Percentiles rank a stretch among this genome's conserved stretches.
Evolutionary conservation across 2,329 filamentous ascomycete species (phyloP).

Genomic region (Cylindrodendrum hubeiense): DNA sequence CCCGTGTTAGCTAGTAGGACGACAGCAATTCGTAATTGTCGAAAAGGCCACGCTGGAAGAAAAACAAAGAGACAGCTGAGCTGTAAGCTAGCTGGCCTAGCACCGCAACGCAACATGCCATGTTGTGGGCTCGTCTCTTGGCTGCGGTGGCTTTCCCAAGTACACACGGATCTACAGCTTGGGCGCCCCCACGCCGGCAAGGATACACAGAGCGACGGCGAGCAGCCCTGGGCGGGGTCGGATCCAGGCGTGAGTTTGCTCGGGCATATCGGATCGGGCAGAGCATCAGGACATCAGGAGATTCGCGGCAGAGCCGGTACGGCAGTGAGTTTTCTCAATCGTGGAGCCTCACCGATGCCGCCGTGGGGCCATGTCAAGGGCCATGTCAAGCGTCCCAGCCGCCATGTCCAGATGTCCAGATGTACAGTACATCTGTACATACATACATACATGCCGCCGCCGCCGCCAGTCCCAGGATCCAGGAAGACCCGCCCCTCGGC

Average conservation of each 20-base stretch:
- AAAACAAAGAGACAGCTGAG: not conserved
- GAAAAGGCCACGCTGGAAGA: conserved; percentile 1
- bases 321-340: not conserved
- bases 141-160: not conserved
- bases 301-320: not conserved
- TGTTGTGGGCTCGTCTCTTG: not conserved
- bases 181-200: not conserved
- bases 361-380: no score
- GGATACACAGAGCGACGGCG: not conserved
- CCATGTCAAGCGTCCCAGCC: no score
- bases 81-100: not conserved
- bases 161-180: not conserved
- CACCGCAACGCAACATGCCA: not conserved
- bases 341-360: not conserved
- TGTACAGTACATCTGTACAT: not conserved
- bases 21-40: conserved; percentile 29
- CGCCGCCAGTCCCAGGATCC: no score
- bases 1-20: conserved; percentile 20
- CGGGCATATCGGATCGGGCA: not conserved
- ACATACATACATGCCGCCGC: not conserved
- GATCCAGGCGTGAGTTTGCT: not conserved
- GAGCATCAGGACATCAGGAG: not conserved
- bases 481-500: no score
- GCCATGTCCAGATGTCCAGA: no score
- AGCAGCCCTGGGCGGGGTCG: not conserved